Evolutionary conservation across 1,284 basidiomycete species (phyloP).

Genomic region (Anthracocystis panici-leucophaei): DNA sequence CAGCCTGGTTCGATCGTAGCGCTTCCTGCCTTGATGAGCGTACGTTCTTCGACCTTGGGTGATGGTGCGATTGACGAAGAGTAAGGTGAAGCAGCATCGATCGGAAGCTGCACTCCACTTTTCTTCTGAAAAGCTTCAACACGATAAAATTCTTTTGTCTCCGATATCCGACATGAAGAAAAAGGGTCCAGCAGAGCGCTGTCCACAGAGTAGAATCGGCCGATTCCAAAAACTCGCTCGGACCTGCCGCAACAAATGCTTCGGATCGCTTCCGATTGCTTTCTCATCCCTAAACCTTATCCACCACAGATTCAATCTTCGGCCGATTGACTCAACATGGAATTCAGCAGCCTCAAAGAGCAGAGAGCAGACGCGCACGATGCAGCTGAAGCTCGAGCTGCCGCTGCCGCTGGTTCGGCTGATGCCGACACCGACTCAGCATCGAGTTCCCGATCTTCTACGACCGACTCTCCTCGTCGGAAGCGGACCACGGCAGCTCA

Average conservation of each 20-base stretch:
- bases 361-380: conserved; percentile 21
- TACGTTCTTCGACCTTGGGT: background rate
- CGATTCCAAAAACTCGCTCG: conserved; percentile 20
- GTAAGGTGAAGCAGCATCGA: background rate
- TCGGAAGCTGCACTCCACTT: conserved; percentile 18
- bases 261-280: conserved; percentile 13
- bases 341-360: conserved; percentile 45
- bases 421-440: conserved; percentile 17
- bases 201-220: conserved; percentile 9
- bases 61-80: background rate
- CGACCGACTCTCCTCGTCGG: conserved; percentile 10
- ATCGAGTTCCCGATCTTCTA: conserved; percentile 10
- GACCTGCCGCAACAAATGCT: conserved; percentile 15
- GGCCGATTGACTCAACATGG: too few species aligned
- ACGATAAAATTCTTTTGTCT: conserved; percentile 14
- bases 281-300: background rate
- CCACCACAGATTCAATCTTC: background rate
- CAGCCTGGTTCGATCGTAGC: background rate
- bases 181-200: conserved; percentile 23
- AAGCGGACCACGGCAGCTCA: background rate
- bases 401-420: conserved; percentile 33
- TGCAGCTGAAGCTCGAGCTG: conserved; percentile 39
- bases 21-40: background rate
- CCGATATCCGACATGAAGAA: conserved; percentile 34
- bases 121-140: conserved; percentile 12